Conservation (phyloP, 83 land plant species). For the Isoetes engelmannii region DNA sequence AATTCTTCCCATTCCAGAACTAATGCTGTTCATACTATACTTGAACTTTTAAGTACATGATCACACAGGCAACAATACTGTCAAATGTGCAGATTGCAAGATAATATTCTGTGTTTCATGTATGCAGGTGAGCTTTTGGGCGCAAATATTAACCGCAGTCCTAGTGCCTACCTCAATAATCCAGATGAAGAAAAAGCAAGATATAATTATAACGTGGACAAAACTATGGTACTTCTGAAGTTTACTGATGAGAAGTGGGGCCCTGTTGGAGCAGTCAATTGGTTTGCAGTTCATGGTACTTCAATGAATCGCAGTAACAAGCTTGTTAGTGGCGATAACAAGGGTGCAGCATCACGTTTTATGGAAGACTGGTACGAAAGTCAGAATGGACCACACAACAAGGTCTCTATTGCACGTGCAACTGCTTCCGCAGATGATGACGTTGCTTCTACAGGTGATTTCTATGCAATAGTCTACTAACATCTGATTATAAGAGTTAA, state of each 20-base stretch:
- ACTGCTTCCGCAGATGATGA: no score
- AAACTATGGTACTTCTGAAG: conserved; percentile 84
- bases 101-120: neutral
- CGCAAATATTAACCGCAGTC: conserved; percentile 93
- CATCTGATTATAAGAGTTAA: no score
- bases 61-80: no score
- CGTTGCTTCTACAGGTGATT: no score
- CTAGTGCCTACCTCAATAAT: conserved; percentile 95
- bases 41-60: no score
- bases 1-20: no score
- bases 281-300: conserved; percentile 98
- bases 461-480: no score
- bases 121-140: conserved; percentile 73
- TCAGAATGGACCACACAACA: neutral
- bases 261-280: conserved; percentile 84
- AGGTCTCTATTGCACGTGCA: no score
- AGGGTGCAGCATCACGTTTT: conserved; percentile 96
- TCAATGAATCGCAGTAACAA: conserved; percentile 93
- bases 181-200: conserved; percentile 66
- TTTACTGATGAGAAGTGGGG: conserved; percentile 88
- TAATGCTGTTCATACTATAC: no score
- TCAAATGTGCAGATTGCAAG: no score
- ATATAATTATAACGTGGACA: conserved; percentile 78
- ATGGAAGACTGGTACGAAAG: conserved; percentile 91
- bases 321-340: conserved; percentile 94